Base-by-base conservation (phyloP, 768 basidiomycete genomes). In the Tubosaeta sp. region DNA sequence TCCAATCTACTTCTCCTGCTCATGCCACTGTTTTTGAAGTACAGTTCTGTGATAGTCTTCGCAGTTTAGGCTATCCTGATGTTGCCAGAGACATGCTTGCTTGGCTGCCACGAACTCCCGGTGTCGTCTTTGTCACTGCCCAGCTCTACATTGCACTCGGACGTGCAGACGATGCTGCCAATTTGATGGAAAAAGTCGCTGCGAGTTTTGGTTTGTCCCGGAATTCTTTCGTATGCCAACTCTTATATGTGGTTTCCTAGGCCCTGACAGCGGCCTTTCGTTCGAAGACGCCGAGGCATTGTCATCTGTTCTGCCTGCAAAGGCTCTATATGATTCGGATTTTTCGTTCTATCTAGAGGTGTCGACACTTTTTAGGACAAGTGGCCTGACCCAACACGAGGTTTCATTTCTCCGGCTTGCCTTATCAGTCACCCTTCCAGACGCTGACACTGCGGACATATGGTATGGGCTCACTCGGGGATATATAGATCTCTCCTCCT, bases 401-500 rank as follows among this genome's bases (percentile, higher is more conserved):
- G 81, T 89, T 31, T 67, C 71, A 22, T 97, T 95, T 65, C 81
- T 87, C 43, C 82, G 85, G 57, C 74, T 91, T 32, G 91, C 95
- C 10, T 76, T 97, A 53, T 85, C 86, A n/a, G 78, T 79, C 46
- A 83, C 83, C 6, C 75, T 79, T 17, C 58, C 69, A 29, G 77
- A 73, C 17, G 68, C 69, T 16, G 81, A 86, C 56, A 82, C 81
- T 10, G 74, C 80, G 43, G 76, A 83, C n/a, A 68, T 97, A 22
- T 95, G 94, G 93, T 78, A 76, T 55, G 85, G 75, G 52, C 74
- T 94, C 17, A 89, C 88, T 68, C 80, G 84, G 62, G 88, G 88
- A 27, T 80, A 85, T 48, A 82, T 81, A 17, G 85, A 88, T 44
- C 72, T 91, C 38, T 83, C 80, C 6, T 72, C 79, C 56, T 97